Evolutionary conservation across 2,329 filamentous ascomycete genomes (phyloP).

Genomic region (Curvularia lunata): DNA sequence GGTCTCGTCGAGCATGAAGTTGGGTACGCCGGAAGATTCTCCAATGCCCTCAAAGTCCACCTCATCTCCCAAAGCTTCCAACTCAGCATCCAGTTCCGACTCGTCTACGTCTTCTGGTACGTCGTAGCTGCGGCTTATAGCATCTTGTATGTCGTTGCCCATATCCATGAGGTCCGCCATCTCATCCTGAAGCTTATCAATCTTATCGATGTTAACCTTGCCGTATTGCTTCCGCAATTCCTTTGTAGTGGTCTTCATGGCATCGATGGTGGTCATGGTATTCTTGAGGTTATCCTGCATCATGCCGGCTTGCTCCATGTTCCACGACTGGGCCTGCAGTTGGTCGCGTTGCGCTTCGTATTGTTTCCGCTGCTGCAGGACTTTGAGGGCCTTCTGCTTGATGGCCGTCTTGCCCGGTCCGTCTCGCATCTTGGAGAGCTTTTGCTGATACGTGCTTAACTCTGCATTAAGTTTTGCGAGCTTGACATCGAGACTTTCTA

Average conservation of each 20-base stretch:
- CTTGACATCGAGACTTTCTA: constrained; percentile 91
- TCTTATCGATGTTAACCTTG: constrained; percentile 96
- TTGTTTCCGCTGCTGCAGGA: constrained; percentile 90
- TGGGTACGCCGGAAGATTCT: constrained; percentile 69
- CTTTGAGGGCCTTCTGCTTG: constrained; percentile 91
- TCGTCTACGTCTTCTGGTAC: constrained; percentile 97
- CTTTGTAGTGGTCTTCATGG: constrained; percentile 96
- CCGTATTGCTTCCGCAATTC: constrained; percentile 92
- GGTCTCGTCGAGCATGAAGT: constrained; percentile 88
- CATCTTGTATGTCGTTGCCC: constrained; percentile 98
- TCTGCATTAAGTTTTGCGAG: constrained; percentile 91
- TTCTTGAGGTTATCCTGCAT: constrained; percentile 99
- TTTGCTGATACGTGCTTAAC: constrained; percentile 83
- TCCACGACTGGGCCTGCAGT: constrained; percentile 93
- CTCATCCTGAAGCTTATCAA: constrained; percentile 96
- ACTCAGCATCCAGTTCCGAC: constrained; percentile 91
- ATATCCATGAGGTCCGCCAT: constrained; percentile 98
- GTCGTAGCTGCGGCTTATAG: constrained; percentile 87
- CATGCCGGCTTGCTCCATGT: constrained; percentile 97
- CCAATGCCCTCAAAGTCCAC: constrained; percentile 81
- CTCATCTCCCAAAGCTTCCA: constrained; percentile 93
- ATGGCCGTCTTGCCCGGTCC: constrained; percentile 92
- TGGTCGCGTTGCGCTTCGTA: constrained; percentile 95
- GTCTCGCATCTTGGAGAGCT: constrained; percentile 90
- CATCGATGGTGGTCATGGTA: constrained; percentile 97